Percentiles rank a stretch among this genome's conserved stretches.
phyloP scores from a whole-genome alignment of 1,284 basidiomycete genomes.

The Trametes sp. region DNA sequence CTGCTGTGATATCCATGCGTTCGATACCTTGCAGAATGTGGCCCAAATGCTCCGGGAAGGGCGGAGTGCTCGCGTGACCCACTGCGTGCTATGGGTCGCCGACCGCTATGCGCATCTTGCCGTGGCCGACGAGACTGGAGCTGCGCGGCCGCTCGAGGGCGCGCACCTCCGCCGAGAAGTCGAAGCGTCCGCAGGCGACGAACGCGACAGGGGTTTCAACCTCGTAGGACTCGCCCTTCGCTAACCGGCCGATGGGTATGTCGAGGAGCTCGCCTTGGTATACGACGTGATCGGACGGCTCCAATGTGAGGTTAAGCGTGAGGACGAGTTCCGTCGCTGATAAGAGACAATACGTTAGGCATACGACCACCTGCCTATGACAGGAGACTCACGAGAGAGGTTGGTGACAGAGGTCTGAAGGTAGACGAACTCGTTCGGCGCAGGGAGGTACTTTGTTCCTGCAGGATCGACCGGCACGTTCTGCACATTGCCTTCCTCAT shows the following conservation, averaged over 20 bases:
- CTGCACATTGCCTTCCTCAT: constrained; percentile 38
- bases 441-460: constrained; percentile 54
- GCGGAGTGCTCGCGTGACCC: neutral
- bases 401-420: constrained; percentile 66
- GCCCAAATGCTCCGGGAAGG: neutral
- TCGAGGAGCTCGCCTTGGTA: constrained; percentile 72
- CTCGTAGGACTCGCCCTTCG: constrained; percentile 57
- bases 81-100: constrained; percentile 17
- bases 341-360: constrained; percentile 17
- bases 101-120: constrained; percentile 33
- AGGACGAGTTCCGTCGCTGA: constrained; percentile 60
- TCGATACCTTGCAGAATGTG: constrained; percentile 2
- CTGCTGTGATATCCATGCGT: constrained; percentile 20
- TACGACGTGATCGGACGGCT: constrained; percentile 70
- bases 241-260: constrained; percentile 65
- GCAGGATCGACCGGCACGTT: constrained; percentile 34
- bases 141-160: constrained; percentile 29
- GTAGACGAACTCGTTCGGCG: constrained; percentile 66
- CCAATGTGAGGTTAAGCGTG: constrained; percentile 60
- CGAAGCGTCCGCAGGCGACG: constrained; percentile 76
- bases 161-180: constrained; percentile 66
- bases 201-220: constrained; percentile 75
- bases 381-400: constrained; percentile 55
- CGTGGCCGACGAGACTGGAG: constrained; percentile 29
- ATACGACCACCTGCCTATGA: neutral